phyloP scores from a whole-genome alignment of 2,329 filamentous ascomycete genomes.

The Talaromyces islandicus region DNA sequence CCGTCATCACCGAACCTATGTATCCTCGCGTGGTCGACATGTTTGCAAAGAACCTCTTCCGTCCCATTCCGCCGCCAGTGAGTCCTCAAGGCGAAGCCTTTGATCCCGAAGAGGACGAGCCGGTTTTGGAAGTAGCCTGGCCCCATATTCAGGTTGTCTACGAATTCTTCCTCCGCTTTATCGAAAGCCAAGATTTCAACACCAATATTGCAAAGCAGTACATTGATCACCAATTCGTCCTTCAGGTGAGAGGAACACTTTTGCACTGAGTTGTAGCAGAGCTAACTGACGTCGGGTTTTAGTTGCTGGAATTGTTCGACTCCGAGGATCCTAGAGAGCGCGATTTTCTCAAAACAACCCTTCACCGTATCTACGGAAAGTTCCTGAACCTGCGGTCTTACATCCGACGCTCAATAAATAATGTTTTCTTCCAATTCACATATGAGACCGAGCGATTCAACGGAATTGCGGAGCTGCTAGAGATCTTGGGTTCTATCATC shows the following conservation, averaged over 20 bases:
- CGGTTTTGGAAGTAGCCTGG: conserved; percentile 96
- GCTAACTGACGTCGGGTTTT: conserved; percentile 13
- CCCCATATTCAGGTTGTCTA: conserved; percentile 99
- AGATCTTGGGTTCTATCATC: conserved; percentile 97
- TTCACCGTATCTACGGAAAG: conserved; percentile 98
- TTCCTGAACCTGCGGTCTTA: conserved; percentile 97
- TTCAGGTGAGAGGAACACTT: conserved; percentile 54
- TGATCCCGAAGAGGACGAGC: conserved; percentile 96
- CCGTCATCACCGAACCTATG: conserved; percentile 98
- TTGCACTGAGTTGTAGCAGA: background rate
- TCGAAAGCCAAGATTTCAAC: conserved; percentile 99
- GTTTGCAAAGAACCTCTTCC: conserved; percentile 98
- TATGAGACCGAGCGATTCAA: conserved; percentile 99
- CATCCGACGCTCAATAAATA: conserved; percentile 97
- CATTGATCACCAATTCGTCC: conserved; percentile 95
- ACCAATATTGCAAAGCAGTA: conserved; percentile 99
- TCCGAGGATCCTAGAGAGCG: conserved; percentile 95
- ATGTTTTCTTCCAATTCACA: conserved; percentile 99
- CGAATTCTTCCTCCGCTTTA: conserved; percentile 98
- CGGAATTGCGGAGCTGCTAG: conserved; percentile 90
- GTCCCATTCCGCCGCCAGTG: conserved; percentile 92
- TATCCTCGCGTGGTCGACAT: conserved; percentile 97
- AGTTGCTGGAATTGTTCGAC: conserved; percentile 95
- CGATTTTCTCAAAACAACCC: conserved; percentile 95
- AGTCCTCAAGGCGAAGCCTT: conserved; percentile 98